Base-by-base conservation (phyloP, 345 rosid genomes). In the Populus ilicifolia region DNA sequence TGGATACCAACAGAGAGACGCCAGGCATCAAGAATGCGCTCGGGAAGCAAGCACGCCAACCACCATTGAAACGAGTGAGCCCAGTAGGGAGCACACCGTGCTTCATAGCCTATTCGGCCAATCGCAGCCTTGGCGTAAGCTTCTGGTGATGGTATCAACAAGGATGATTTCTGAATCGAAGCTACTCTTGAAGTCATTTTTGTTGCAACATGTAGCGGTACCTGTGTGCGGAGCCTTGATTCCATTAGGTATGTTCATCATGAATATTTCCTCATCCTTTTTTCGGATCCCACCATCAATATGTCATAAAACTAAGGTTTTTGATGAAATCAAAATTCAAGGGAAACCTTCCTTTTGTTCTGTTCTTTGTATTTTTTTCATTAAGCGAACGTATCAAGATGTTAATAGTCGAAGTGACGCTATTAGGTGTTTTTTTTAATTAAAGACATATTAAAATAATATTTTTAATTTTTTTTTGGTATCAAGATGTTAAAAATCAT, bases 191-290 rank as follows among this genome's bases (percentile, higher is more conserved):
- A 79, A n/a, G 84, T 88, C 94, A 93, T 93, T 69, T 84, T 87
- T 11, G 98, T 94, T 30, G 97, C 95, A 36, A 94, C 94, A 59
- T 94, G 92, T 21, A 92, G 74, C 7, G 97, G 98, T 4, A 90
- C 90, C 95, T 93, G 79, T 18, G 23, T 2, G 2, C 3, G 59
- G 20, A 20, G 50, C 50, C 18, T 46, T 46, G 14, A 52, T 52
- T 20, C 2, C 69, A 33, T 27, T 1, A 5, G 18, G 16, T 0
- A 27, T 30, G 16, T 66, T 33, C 36, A 33, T 33, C 69, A 66
- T 66, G 59, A 52, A 18, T 16, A 16, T 4, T 48, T 0, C 5
- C 10, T 39, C 8, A 20, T 16, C 16, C 5, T 5, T 14, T 16
- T 4, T 13, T 46, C 5, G 4, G 4, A 8, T 39, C 43, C 10